Evolutionary conservation across 1,284 basidiomycete genomes (phyloP).

Genomic region (Sanguinoderma infundibulare): DNA sequence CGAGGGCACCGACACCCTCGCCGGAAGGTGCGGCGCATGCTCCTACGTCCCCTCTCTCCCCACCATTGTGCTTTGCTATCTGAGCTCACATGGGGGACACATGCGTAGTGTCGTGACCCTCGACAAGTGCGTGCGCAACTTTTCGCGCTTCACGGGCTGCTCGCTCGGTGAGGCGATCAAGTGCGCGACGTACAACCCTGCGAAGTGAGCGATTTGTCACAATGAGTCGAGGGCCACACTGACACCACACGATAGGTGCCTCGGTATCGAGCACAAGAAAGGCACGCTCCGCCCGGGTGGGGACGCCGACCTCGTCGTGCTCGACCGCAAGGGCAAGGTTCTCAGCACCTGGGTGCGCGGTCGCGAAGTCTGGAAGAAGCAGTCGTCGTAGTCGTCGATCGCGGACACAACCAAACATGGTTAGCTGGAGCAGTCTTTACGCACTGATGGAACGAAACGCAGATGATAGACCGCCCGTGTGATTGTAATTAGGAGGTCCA

Average conservation of each 20-base stretch:
- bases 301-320: conserved; percentile 83
- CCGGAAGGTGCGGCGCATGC: conserved; percentile 65
- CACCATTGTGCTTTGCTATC: too few relatives aligned
- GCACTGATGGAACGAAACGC: background rate
- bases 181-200: conserved; percentile 85
- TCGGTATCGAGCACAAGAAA: conserved; percentile 80
- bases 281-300: conserved; percentile 80
- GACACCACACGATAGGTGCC: conserved; percentile 45
- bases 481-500: background rate
- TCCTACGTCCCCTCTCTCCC: background rate
- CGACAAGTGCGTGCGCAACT: conserved; percentile 85
- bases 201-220: conserved; percentile 38
- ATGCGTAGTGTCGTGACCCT: conserved; percentile 73
- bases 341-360: conserved; percentile 84
- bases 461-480: background rate
- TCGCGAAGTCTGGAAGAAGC: conserved; percentile 63
- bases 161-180: conserved; percentile 83
- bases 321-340: conserved; percentile 71
- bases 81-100: too few relatives aligned
- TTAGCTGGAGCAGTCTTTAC: background rate
- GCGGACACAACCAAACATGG: background rate
- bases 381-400: background rate
- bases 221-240: background rate
- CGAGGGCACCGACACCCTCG: conserved; percentile 85
- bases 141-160: conserved; percentile 81